A percentile compares a stretch with the other conserved stretches of the same genome.
phyloP scores from a whole-genome alignment of 768 basidiomycete genomes.

The Bullera alba region DNA sequence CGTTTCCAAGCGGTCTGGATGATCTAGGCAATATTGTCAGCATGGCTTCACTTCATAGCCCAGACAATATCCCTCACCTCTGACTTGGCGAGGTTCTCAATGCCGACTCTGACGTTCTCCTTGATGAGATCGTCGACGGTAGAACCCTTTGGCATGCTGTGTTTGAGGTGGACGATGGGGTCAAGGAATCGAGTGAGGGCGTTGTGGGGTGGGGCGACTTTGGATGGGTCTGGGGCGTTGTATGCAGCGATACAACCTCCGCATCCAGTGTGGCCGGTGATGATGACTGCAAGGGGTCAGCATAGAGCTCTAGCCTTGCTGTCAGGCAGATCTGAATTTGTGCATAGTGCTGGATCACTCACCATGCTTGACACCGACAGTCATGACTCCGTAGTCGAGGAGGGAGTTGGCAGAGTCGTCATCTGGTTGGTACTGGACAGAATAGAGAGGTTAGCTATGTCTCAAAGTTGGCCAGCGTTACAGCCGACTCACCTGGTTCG shows the following conservation, averaged over 20 bases:
- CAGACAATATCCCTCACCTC: constrained; percentile 21
- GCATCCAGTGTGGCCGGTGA: constrained; percentile 77
- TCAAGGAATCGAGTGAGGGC: constrained; percentile 66
- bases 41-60: not conserved
- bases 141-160: constrained; percentile 33
- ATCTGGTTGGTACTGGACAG: constrained; percentile 58
- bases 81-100: constrained; percentile 42
- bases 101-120: constrained; percentile 40
- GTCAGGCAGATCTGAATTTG: constrained; percentile 9
- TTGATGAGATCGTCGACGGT: constrained; percentile 38
- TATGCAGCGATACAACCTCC: constrained; percentile 58
- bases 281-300: constrained; percentile 53
- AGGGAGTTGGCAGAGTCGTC: constrained; percentile 69
- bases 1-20: constrained; percentile 40
- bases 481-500: constrained; percentile 58
- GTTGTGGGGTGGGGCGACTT: constrained; percentile 23
- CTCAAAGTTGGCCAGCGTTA: no score
- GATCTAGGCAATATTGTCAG: constrained; percentile 12
- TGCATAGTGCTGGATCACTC: constrained; percentile 44
- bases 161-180: constrained; percentile 57
- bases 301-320: not conserved
- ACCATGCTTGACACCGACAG: constrained; percentile 72
- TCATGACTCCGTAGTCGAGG: constrained; percentile 64
- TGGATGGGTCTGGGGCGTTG: constrained; percentile 23
- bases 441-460: not conserved